Conservation (phyloP, 495 filamentous ascomycete genomes). For the Podospora didyma region DNA sequence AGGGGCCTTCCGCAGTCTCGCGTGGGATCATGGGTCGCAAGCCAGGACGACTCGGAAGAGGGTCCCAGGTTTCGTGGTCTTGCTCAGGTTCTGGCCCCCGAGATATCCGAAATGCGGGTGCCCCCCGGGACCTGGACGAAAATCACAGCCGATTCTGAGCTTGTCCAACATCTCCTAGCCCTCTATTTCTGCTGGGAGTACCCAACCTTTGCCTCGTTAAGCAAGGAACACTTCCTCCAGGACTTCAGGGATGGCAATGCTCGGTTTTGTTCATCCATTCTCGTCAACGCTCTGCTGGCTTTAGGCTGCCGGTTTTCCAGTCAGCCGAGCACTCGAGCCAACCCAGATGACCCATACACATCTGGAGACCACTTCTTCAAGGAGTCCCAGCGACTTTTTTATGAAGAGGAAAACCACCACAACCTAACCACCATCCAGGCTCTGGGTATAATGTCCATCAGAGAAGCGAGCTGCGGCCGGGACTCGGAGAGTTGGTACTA, state of each 20-base stretch:
- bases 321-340: conserved; percentile 56
- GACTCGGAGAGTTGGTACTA: conserved; percentile 67
- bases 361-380: conserved; percentile 71
- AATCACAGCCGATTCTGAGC: conserved; percentile 51
- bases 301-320: conserved; percentile 71
- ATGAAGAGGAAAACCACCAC: conserved; percentile 53
- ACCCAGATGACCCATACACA: conserved; percentile 57
- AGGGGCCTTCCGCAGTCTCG: conserved; percentile 31
- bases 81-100: conserved; percentile 35
- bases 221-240: conserved; percentile 65
- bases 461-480: conserved; percentile 59
- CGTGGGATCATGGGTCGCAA: conserved; percentile 38
- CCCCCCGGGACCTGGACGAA: conserved; percentile 54
- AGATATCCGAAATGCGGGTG: conserved; percentile 31
- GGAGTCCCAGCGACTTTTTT: conserved; percentile 57
- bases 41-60: conserved; percentile 16
- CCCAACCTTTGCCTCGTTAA: conserved; percentile 67
- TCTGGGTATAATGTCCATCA: conserved; percentile 67
- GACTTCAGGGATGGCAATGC: conserved; percentile 54
- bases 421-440: conserved; percentile 75
- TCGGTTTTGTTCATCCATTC: conserved; percentile 65
- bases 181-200: conserved; percentile 84
- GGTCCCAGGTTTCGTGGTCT: conserved; percentile 24
- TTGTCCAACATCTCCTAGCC: conserved; percentile 61
- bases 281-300: conserved; percentile 73